These are phyloP conservation scores for Botrytis fabae DNA, from an alignment of 2,329 filamentous ascomycete genomes.

Conservation along the genomic window DNA sequence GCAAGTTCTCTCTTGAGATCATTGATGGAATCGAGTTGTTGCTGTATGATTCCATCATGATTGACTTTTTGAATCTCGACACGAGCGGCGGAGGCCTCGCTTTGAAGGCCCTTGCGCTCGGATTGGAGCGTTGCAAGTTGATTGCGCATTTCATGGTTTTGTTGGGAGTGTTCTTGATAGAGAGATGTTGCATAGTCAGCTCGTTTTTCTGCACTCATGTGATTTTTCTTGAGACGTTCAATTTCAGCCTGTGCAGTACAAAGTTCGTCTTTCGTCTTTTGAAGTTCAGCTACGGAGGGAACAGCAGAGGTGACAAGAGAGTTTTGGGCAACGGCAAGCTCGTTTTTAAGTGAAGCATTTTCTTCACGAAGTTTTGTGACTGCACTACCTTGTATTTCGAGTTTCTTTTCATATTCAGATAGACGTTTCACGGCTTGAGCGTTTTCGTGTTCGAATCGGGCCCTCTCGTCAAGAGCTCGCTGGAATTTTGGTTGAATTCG, in stretches of 20 bases:
- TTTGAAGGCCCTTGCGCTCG: constrained; percentile 27
- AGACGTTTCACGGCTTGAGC: constrained; percentile 31
- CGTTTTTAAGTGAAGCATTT: constrained; percentile 27
- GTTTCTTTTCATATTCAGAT: constrained; percentile 27
- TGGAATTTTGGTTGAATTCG: constrained; percentile 51
- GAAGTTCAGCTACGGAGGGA: constrained; percentile 45
- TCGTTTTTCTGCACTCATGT: constrained; percentile 31
- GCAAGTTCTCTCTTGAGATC: constrained; percentile 35
- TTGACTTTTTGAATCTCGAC: constrained; percentile 38
- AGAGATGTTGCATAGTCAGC: constrained; percentile 36
- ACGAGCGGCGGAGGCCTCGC: constrained; percentile 34
- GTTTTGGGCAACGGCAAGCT: constrained; percentile 36
- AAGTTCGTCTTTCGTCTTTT: constrained; percentile 45
- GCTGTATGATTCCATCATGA: constrained; percentile 25
- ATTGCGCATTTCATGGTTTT: constrained; percentile 27
- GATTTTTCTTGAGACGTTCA: constrained; percentile 31
- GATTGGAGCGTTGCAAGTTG: constrained; percentile 30
- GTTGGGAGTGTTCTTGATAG: constrained; percentile 38
- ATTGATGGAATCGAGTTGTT: constrained; percentile 39
- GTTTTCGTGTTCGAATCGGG: constrained; percentile 48
- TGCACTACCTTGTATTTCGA: constrained; percentile 30
- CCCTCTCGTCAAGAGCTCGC: constrained; percentile 53
- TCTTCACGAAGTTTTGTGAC: constrained; percentile 35
- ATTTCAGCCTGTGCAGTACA: constrained; percentile 27
- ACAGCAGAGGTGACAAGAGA: constrained; percentile 39